Conservation (phyloP, 805 yeast species). For the Komagataella ulmi region DNA sequence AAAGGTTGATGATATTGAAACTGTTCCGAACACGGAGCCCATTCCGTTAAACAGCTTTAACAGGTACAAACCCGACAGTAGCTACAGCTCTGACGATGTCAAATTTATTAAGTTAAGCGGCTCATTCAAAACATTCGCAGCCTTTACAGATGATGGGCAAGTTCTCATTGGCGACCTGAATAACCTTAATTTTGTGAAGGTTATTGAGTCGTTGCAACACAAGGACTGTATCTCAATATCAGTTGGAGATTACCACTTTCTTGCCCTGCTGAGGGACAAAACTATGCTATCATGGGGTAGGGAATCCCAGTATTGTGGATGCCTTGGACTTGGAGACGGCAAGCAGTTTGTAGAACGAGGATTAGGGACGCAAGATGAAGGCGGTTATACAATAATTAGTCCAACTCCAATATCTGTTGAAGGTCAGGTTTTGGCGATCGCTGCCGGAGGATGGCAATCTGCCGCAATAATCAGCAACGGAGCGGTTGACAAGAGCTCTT, state of each 20-base stretch:
- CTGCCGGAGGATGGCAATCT: conserved; percentile 77
- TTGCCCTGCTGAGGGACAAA: conserved; percentile 52
- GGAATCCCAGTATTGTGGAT: conserved; percentile 51
- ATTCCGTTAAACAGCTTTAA: conserved; percentile 17
- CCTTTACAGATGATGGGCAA: conserved; percentile 37
- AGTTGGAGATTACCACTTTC: conserved; percentile 59
- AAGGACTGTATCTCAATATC: conserved; percentile 39
- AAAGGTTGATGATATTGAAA: conserved; percentile 13
- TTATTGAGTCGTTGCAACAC: conserved; percentile 29
- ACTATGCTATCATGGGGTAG: conserved; percentile 53
- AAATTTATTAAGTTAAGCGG: conserved; percentile 40
- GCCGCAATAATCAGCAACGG: conserved; percentile 37
- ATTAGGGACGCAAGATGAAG: conserved; percentile 1
- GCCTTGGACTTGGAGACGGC: conserved; percentile 48
- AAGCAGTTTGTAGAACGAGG: conserved; percentile 3
- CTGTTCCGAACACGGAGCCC: conserved; percentile 6
- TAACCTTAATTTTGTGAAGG: conserved; percentile 7
- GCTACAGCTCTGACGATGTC: conserved; percentile 9
- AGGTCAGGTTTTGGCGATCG: conserved; percentile 41
- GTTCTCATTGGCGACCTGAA: conserved; percentile 26
- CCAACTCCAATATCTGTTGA: conserved; percentile 28
- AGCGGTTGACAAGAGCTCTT: background rate
- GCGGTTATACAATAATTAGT: conserved; percentile 6
- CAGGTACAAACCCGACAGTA: conserved; percentile 14
- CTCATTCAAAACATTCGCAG: conserved; percentile 37